These are phyloP conservation scores for Eucalyptus tenuipes DNA, from an alignment of 345 rosid species.

Conservation along the genomic window DNA sequence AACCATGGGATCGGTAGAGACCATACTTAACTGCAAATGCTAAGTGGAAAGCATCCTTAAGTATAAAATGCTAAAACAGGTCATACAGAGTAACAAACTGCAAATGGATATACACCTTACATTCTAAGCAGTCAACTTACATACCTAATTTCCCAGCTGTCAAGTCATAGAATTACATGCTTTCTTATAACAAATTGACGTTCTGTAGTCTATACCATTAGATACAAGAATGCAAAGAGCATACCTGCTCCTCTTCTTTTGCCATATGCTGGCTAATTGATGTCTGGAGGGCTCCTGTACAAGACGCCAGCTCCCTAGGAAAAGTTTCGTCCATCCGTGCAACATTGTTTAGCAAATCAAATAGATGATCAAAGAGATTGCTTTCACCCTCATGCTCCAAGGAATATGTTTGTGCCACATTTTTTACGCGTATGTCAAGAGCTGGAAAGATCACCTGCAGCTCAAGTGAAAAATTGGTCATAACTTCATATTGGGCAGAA, in stretches of 20 bases:
- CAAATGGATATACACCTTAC: neutral
- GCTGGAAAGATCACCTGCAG: slow-evolving; percentile 66
- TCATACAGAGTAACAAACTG: neutral
- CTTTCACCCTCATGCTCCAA: slow-evolving; percentile 57
- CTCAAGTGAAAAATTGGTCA: neutral
- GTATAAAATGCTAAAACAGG: neutral
- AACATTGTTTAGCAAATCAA: slow-evolving; percentile 30
- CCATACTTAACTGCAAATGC: neutral
- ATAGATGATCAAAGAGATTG: slow-evolving; percentile 46
- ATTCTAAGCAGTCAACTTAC: neutral
- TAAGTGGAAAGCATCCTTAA: neutral
- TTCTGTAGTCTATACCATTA: neutral
- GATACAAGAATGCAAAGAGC: neutral
- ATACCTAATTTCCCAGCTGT: neutral
- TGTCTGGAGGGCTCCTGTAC: slow-evolving; percentile 49
- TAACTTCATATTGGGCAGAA: neutral
- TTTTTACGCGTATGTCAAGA: slow-evolving; percentile 53
- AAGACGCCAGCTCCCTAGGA: slow-evolving; percentile 51
- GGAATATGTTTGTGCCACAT: slow-evolving; percentile 47
- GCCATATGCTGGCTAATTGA: slow-evolving; percentile 62
- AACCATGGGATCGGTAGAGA: neutral
- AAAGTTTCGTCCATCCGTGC: slow-evolving; percentile 34
- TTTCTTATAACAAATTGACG: neutral
- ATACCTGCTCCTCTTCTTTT: slow-evolving; percentile 68
- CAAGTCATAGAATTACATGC: neutral